Evolutionary conservation across 257 asterid species (phyloP).

Genomic region (Ocimum tenuiflorum): DNA sequence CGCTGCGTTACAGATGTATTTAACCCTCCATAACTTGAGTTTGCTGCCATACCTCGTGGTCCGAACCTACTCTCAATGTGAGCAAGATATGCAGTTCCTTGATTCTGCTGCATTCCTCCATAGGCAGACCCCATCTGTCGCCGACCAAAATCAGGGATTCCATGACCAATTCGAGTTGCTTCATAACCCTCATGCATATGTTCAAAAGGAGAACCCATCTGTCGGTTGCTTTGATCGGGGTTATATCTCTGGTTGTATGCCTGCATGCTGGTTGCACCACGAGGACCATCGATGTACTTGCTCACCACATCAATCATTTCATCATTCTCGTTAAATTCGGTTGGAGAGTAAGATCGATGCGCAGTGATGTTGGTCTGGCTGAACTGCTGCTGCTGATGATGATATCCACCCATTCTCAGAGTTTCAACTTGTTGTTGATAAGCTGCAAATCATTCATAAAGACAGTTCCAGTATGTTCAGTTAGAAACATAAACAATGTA

Average conservation of each 20-base stretch:
- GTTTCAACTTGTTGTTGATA: neutral
- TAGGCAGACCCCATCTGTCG: no score
- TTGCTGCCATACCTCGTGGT: no score
- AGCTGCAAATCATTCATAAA: no score
- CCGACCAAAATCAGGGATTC: no score
- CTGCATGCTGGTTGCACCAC: slow-evolving; percentile 21
- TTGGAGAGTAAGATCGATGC: slow-evolving; percentile 18
- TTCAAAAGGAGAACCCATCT: neutral
- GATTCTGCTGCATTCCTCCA: neutral
- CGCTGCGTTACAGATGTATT: no score
- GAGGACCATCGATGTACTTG: slow-evolving; percentile 30
- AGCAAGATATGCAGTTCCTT: no score
- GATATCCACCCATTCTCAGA: neutral
- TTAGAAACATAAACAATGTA: neutral
- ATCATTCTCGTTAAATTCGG: slow-evolving; percentile 15
- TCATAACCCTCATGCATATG: no score
- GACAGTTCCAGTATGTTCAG: no score
- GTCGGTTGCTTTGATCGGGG: slow-evolving; percentile 21
- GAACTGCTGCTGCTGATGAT: slow-evolving; percentile 15
- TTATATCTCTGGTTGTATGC: slow-evolving; percentile 21
- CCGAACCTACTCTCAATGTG: no score
- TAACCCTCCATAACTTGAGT: no score
- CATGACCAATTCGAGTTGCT: no score
- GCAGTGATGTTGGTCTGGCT: slow-evolving; percentile 15
- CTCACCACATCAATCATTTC: slow-evolving; percentile 20